Evolutionary conservation across 371 early-diverging fungal genomes (phyloP), one percentile per base, ranked within the genome.

Genomic region (Mortierella sp.): DNA sequence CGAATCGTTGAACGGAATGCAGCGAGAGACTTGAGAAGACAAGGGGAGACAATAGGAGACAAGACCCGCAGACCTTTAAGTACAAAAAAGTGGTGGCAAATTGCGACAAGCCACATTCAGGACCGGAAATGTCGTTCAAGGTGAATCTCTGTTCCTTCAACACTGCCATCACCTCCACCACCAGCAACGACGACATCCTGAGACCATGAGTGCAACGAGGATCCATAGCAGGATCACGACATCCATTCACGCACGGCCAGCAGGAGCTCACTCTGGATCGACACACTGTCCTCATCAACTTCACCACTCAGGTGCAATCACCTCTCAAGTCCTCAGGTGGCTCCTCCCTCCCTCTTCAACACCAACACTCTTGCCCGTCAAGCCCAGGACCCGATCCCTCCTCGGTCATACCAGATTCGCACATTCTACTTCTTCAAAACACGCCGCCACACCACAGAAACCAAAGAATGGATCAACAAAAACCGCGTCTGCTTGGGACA

Each of bases 151-250:
- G 18, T 32, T 14, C n/a, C 12, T 10, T 46, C 48, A 21, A 41
- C 54, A 27, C 12, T 12, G 21, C 38, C 65, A 65, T 65, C 38
- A 38, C 65, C 38, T 7, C 27, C 32, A 12, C 27, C 65, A 65
- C 32, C 38, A 38, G 21, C 41, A 24, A 8, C 41, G 68, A 68
- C 27, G 16, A 38, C 68, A 41, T 38, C 38, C 68, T 8, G 4
- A 38, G 24, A 58, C n/a, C 70, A 84, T 84, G 84, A 78, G 70
- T n/a, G 73, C 49, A 51, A 68, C 81, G n/a, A 75, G 76, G 81
- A 78, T 84, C 51, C 81, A 18, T 16, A 16, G 48, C 48, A 32
- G 78, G 38, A 78, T 70, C 41, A 35, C 77, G 16, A 27, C 49
- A 27, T 43, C 55, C 3, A 35, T 60, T 44, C 70, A 63, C 21